Evolutionary conservation across 2,329 filamentous ascomycete genomes (phyloP), one percentile per base, ranked within the genome.

Genomic region (Chaetomiaceae sp.): DNA sequence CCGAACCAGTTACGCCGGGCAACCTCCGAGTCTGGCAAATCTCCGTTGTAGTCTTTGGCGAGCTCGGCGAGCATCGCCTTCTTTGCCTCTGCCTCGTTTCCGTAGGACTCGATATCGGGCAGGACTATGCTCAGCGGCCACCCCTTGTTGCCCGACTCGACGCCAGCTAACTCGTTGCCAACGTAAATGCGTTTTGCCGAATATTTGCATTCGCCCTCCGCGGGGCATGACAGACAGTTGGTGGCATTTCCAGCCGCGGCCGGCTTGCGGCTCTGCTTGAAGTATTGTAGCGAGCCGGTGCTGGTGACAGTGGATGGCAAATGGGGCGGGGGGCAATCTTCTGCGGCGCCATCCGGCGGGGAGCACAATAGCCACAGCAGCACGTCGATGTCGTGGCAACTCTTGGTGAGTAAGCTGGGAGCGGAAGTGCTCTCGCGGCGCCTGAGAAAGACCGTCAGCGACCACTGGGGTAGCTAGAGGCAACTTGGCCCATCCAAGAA

Each of bases 301-400:
- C 90, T 96, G 1, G 82, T 79, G n/a, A 97, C 77, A 1, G 77
- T 80, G 5, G 81, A 76, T 0, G 92, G 92, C 0, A 92, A 73
- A 66, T 96, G 91, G 0, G 86, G 78, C 5, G 66, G 62, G 20
- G 58, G 56, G 12, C 68, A 66, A 7, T 68, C 67, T 1, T 68
- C 61, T 12, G 73, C 70, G 0, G 72, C 66, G 48, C 68, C 70
- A 13, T 65, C 65, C 0, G 77, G 67, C 0, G 89, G 87, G 1
- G 87, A 89, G 63, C 85, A 92, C 10, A 97, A 77, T 41, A 97
- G 72, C 93, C 93, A 99, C 14, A 97, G 74, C 4, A 97, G 71
- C 51, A 97, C 82, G 64, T 99, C 93, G 44, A 99, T 87, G 61
- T 99, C 93, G 63, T 99, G 93, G 60, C 93, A 97, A 53, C 89